Base-by-base conservation (phyloP, 805 yeast genomes). In the Jamesozyma lodderae region DNA sequence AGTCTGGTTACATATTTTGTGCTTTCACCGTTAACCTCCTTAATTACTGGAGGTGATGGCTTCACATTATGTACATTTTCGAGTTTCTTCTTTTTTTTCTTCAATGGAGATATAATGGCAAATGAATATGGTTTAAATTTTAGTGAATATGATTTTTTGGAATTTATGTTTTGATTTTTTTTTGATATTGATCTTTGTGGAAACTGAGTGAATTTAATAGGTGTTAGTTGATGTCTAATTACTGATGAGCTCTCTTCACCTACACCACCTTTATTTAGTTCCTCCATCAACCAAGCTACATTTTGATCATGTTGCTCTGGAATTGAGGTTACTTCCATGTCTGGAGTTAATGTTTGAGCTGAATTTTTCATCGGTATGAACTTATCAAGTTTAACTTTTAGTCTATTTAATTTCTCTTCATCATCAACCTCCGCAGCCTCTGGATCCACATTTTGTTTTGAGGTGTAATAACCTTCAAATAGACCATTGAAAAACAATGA, bases 311-410 rank as follows among this genome's bases (percentile, higher is more conserved):
- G 19, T 16, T 14, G n/a, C n/a, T n/a, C n/a, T 18, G 17, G 13
- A 17, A 6, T n/a, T n/a, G n/a, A n/a, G n/a, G n/a, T n/a, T 15
- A 7, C 16, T 13, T 53, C 62, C 44, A 51, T 42, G 19, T 49
- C 53, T 13, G 64, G 58, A 1, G 60, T 57, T 16, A 60, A 31
- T 0, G 65, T 60, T 37, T 59, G 63, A 2, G 60, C 49, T 2
- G 64, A 59, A 33, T 50, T 45, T 38, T 60, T 60, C 36, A 56
- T 33, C 4, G 54, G 49, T 3, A 59, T 43, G 23, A 42, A 49
- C 36, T 43, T 55, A n/a, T 47, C 48, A 9, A 39, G 27, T 15
- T 31, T 29, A 6, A 31, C 21, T 9, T 21, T 7, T 22, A 37
- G 34, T 24, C 31, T 13, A 14, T 34, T 32, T 17, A 20, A 29